A percentile compares a stretch with the other conserved stretches of the same genome.
Evolutionary conservation across 129 eudicot genomes (phyloP).

Genomic region (Apium graveolens): DNA sequence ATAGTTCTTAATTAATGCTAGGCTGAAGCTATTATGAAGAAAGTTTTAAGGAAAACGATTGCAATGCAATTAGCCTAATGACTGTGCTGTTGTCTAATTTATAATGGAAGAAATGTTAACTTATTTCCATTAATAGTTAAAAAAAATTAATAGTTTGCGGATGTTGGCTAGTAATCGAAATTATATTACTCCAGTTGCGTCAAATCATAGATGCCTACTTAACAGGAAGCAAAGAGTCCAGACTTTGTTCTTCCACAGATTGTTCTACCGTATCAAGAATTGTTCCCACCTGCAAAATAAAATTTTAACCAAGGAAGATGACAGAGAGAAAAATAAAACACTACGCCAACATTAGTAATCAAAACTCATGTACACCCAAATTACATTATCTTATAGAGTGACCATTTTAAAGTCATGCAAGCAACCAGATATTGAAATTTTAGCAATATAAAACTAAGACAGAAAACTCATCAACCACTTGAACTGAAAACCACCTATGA

Average conservation of each 20-base stretch:
- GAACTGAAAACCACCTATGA: background rate
- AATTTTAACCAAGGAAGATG: background rate
- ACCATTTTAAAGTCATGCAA: background rate
- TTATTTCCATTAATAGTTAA: background rate
- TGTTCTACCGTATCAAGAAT: slow-evolving; percentile 38
- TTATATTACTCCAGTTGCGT: background rate
- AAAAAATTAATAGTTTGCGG: background rate
- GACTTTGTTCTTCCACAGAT: slow-evolving; percentile 33
- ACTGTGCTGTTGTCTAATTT: background rate
- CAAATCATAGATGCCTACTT: slow-evolving; percentile 22
- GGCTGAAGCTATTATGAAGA: background rate
- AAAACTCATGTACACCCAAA: background rate
- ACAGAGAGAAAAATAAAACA: background rate
- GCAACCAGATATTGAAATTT: background rate
- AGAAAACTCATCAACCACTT: background rate
- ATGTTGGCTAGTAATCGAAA: background rate
- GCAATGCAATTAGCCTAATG: background rate
- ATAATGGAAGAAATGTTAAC: background rate
- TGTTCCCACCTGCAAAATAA: slow-evolving; percentile 31
- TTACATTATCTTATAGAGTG: background rate
- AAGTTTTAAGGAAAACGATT: background rate
- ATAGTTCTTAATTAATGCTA: too few relatives aligned
- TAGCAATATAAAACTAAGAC: too few relatives aligned
- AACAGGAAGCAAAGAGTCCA: slow-evolving; percentile 27
- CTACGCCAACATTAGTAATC: background rate